Base-by-base conservation (phyloP, 164 flowering plant species). In the Macadamia tetraphylla region DNA sequence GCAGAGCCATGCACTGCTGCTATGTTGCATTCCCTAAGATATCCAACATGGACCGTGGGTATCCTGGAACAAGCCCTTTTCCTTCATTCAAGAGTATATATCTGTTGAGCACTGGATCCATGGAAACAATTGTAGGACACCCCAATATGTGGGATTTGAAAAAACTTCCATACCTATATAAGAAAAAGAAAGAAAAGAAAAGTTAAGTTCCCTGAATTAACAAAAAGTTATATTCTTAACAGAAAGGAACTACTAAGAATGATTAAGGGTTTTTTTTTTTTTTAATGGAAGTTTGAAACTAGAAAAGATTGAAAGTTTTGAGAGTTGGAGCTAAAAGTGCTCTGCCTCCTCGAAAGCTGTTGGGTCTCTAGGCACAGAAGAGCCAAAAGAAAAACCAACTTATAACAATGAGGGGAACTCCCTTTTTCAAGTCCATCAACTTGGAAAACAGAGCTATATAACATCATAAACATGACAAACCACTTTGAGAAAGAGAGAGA, bases 31-130 rank as follows among this genome's bases (percentile, higher is more conserved):
- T 82, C 8, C 99, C 99, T 51, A 94, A 75, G 3, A 94, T 88
- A 69, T 88, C 96, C 29, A 92, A 67, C 96, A 90, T 90, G 67
- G 97, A 92, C 58, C 89, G 87, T 17, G 99, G 99, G 79, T 94
- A 94, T 7, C 99, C 99, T 61, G 99, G 95, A 67, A 94, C 83
- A 42, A 94, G 80, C 3, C 99, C 99, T 78, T 90, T 90, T 40
- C 83, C 75, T 78, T 94, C 99, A 74, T 89, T 94, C 89, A 87
- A 67, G 6, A 94, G 84, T 6, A 94, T 90, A 79, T 81, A 88
- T 76, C 87, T 80, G 81, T 94, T 94, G n/a, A 92, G 70, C 73
- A 90, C 99, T 73, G 97, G 92, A 79, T 94, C 97, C 99, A 92
- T 88, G 53, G 97, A 94, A 11, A 92, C 85, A 48, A 92, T 67